These are phyloP conservation scores for Fusarium pseudocircinatum DNA, from an alignment of 2,329 filamentous ascomycete species.

Conservation along the genomic window DNA sequence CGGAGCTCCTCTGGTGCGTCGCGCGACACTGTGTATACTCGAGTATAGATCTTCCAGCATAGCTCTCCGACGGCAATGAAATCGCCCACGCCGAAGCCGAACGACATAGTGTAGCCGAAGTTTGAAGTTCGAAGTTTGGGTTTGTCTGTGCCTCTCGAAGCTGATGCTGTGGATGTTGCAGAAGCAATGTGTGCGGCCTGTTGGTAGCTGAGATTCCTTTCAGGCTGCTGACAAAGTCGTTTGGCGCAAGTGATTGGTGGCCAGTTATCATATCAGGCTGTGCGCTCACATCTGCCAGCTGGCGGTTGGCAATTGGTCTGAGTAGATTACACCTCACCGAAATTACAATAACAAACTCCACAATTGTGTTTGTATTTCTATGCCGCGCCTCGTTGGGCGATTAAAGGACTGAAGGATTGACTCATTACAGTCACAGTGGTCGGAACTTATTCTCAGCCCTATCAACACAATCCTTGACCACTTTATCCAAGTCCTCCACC, in stretches of 20 bases:
- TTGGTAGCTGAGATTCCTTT: rapidly evolving
- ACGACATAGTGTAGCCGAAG: rapidly evolving
- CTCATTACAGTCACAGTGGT: too few species aligned
- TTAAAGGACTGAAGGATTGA: too few species aligned
- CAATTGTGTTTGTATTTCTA: rapidly evolving
- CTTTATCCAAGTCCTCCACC: background rate
- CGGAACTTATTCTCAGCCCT: background rate
- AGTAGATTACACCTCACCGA: rapidly evolving
- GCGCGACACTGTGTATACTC: rapidly evolving
- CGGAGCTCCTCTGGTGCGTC: rapidly evolving
- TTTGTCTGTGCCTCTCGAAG: rapidly evolving
- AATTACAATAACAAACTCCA: background rate
- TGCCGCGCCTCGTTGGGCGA: too few species aligned
- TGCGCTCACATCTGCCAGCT: background rate
- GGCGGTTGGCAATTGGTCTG: background rate
- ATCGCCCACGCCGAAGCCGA: background rate
- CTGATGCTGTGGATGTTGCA: background rate
- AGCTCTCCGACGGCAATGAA: background rate
- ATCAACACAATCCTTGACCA: background rate
- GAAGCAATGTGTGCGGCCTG: background rate
- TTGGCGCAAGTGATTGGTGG: background rate
- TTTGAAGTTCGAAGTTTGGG: rapidly evolving
- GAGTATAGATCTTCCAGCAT: background rate
- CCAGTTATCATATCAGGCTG: background rate
- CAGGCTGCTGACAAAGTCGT: rapidly evolving